Evolutionary conservation across 192 early-diverging fungal species (phyloP), one percentile per base, ranked within the genome.

Genomic region (Entomortierella beljakovae): DNA sequence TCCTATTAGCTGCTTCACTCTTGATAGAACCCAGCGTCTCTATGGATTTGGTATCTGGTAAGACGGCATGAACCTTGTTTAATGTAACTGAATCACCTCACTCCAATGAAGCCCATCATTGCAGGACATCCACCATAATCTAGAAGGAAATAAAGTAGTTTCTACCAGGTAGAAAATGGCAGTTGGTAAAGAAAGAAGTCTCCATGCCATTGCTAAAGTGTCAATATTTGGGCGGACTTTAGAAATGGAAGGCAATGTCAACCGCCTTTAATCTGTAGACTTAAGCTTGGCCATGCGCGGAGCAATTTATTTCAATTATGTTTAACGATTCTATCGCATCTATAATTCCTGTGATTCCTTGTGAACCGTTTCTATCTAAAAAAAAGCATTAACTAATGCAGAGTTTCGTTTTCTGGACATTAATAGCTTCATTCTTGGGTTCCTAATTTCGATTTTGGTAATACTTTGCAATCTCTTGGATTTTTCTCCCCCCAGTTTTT

Each of bases 341-440:
- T n/a, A n/a, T n/a, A n/a, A n/a, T n/a, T n/a, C n/a, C n/a, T n/a
- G n/a, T n/a, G n/a, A 13, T 6, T 8, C 37, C 37, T 38, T 38
- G 37, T 11, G 15, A 46, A 20, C 11, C 43, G 43, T 11, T 46
- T 20, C 20, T 15, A 46, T 11, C 43, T 16, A 11, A 2, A 11
- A 46, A 46, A 15, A 20, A 46, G 11, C 23, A 50, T 16, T 4
- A 28, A 18, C 51, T 53, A 23, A 53, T 29, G 6, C 13, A 15
- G 6, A 8, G 23, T 42, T 29, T 51, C 29, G 22, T 20, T 18
- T 28, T 32, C 29, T 62, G 43, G 20, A 15, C 34, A 20, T 79
- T 13, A 32, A 83, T 86, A 94, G 97, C 71, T 95, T 97, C 73
- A 87, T 91, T 26, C 64, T 88, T 7, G 97, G 97, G 0, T 91